Conservation (phyloP, 2,329 filamentous ascomycete genomes). For the Diplodia intermedia region DNA sequence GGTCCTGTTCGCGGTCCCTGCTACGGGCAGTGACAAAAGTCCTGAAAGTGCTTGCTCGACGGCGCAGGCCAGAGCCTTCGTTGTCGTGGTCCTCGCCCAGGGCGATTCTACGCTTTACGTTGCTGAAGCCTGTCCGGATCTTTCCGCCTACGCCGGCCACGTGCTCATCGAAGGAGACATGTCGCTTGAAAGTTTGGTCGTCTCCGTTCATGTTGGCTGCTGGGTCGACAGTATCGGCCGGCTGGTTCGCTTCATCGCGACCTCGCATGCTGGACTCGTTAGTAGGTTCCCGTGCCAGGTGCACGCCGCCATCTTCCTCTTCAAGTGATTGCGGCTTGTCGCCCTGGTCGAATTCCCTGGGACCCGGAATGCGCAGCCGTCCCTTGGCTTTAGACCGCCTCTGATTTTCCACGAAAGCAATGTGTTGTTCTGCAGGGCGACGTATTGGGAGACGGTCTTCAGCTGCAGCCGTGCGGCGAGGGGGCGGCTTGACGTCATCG, state of each 20-base stretch:
- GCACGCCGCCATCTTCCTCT: constrained; percentile 50
- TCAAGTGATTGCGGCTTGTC: constrained; percentile 70
- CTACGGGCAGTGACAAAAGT: constrained; percentile 64
- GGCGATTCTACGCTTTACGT: constrained; percentile 19
- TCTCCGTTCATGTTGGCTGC: constrained; percentile 45
- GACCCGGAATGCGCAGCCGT: constrained; percentile 86
- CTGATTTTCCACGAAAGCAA: constrained; percentile 86
- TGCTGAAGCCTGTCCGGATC: constrained; percentile 7
- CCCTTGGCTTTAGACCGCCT: constrained; percentile 74
- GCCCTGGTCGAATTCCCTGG: constrained; percentile 86
- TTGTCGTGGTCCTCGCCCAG: constrained; percentile 46
- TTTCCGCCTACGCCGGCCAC: constrained; percentile 6
- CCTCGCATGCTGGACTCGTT: constrained; percentile 54
- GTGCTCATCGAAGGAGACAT: constrained; percentile 70
- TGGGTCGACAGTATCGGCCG: constrained; percentile 33
- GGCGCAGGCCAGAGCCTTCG: constrained; percentile 52
- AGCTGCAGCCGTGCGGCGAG: constrained; percentile 60
- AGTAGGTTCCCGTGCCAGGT: constrained; percentile 19
- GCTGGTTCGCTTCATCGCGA: constrained; percentile 38
- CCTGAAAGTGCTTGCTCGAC: constrained; percentile 61
- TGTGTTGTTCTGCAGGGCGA: constrained; percentile 75
- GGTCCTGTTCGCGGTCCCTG: constrained; percentile 50
- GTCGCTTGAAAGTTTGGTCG: constrained; percentile 54
- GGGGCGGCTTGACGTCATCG: constrained; percentile 67
- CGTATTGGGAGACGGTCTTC: constrained; percentile 58